A percentile compares a stretch with the other conserved stretches of the same genome.
These are phyloP conservation scores for Leishmania braziliensis DNA, from an alignment of 208 protist species.

Conservation along the genomic window DNA sequence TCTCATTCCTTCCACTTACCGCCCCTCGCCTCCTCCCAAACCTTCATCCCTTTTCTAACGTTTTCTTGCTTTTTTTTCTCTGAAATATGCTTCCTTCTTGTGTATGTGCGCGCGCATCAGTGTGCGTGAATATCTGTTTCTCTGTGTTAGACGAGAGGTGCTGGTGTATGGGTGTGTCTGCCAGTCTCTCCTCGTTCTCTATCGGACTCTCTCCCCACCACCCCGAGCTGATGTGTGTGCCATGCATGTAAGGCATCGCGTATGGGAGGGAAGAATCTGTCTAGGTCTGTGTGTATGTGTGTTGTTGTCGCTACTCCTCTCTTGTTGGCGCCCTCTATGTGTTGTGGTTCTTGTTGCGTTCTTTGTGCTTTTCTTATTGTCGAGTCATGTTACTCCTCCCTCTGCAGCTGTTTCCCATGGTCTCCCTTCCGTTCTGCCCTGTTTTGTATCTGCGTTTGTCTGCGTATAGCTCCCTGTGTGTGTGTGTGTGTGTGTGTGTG, in stretches of 20 bases:
- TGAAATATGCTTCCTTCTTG: background rate
- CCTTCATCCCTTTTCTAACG: background rate
- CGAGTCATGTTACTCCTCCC: background rate
- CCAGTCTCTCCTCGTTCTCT: background rate
- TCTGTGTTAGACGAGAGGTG: background rate
- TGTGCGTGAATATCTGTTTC: background rate
- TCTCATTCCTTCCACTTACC: background rate
- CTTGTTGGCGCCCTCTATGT: background rate
- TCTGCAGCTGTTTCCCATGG: background rate
- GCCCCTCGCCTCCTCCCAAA: background rate
- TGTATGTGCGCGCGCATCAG: background rate
- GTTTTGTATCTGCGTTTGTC: background rate
- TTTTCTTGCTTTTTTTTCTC: background rate
- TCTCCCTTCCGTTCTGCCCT: background rate
- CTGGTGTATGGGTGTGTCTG: background rate
- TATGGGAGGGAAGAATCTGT: too few species aligned
- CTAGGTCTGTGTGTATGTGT: background rate
- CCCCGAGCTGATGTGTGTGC: too few species aligned
- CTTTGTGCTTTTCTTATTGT: conserved; percentile 14
- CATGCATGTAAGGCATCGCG: too few species aligned
- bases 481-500: too few species aligned
- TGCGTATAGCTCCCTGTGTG: background rate
- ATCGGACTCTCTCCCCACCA: too few species aligned
- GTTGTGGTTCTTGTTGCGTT: background rate
- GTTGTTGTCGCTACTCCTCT: background rate